Percentiles rank a stretch among this genome's conserved stretches.
Evolutionary conservation across 2,329 filamentous ascomycete genomes (phyloP).

Genomic region (Cladorrhinum sp.): DNA sequence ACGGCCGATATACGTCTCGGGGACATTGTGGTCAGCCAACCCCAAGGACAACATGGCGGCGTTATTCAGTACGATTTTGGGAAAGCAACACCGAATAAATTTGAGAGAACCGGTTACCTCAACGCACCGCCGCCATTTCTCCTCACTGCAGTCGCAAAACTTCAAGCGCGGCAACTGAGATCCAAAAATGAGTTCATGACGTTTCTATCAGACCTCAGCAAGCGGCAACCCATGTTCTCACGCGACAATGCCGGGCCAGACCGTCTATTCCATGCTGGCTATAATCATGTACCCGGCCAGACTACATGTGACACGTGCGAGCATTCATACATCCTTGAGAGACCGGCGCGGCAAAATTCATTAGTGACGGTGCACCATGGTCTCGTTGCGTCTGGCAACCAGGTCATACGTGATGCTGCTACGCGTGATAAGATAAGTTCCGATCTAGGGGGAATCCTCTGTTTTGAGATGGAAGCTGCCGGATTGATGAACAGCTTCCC

Average conservation of each 20-base stretch:
- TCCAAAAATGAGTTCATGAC: not conserved
- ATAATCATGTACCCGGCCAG: not conserved
- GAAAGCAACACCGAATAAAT: slow-evolving; percentile 23
- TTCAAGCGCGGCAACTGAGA: not conserved
- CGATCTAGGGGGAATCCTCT: slow-evolving; percentile 25
- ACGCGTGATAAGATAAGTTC: slow-evolving; percentile 28
- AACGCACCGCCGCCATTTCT: slow-evolving; percentile 7
- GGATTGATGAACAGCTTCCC: not conserved
- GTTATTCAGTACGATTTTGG: slow-evolving; percentile 32
- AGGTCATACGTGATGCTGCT: slow-evolving; percentile 30
- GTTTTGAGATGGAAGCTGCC: slow-evolving; percentile 34
- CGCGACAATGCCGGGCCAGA: not conserved
- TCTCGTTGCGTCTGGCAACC: slow-evolving; percentile 33
- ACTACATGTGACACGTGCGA: not conserved
- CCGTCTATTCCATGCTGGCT: not conserved
- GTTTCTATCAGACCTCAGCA: not conserved
- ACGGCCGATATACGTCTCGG: slow-evolving; percentile 36
- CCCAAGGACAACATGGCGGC: slow-evolving; percentile 21
- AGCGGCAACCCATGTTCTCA: not conserved
- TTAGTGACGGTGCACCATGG: slow-evolving; percentile 25
- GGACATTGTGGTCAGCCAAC: slow-evolving; percentile 31
- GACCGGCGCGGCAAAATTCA: not conserved
- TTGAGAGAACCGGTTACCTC: slow-evolving; percentile 1
- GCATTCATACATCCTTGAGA: not conserved
- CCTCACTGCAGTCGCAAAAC: slow-evolving; percentile 1